Percentiles rank a stretch among this genome's conserved stretches.
Evolutionary conservation across 2,329 filamentous ascomycete species (phyloP).

Genomic region (Xylariaceae sp.): DNA sequence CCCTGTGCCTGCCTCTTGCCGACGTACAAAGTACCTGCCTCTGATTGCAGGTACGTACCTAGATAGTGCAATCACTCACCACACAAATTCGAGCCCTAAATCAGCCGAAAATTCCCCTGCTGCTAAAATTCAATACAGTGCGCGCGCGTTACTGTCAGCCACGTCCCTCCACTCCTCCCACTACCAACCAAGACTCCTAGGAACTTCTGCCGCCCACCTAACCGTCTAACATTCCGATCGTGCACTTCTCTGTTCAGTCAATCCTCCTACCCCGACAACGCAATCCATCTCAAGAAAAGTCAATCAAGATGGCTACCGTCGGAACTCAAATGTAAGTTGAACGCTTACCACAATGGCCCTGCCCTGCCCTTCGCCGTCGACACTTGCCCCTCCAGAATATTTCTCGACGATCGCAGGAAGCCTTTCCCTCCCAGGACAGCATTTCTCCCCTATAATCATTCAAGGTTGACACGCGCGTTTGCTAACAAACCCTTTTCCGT

Average conservation of each 20-base stretch:
- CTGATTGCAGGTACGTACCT: not conserved
- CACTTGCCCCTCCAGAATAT: conserved; percentile 7
- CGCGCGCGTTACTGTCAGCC: conserved; percentile 21
- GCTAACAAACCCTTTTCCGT: conserved; percentile 19
- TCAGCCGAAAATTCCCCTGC: conserved; percentile 22
- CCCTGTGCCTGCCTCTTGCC: not conserved
- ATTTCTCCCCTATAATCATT: not conserved
- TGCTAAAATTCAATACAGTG: conserved; percentile 25
- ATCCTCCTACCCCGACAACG: conserved; percentile 25
- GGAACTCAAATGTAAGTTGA: conserved; percentile 56
- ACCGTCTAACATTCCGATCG: conserved; percentile 20
- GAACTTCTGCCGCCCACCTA: not conserved
- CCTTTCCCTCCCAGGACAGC: too few species aligned
- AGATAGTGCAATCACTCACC: conserved; percentile 2
- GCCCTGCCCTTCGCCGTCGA: conserved; percentile 3
- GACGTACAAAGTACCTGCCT: not conserved
- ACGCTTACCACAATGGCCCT: not conserved
- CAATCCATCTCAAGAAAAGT: conserved; percentile 32
- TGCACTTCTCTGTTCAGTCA: conserved; percentile 16
- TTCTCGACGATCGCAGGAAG: not conserved
- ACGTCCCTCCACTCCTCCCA: conserved; percentile 15
- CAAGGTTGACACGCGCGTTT: not conserved
- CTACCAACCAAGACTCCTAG: conserved; percentile 23
- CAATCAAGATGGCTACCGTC: conserved; percentile 54
- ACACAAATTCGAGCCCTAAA: conserved; percentile 32